Conservation (phyloP, 768 basidiomycete species). For the Auriscalpium orientale region DNA sequence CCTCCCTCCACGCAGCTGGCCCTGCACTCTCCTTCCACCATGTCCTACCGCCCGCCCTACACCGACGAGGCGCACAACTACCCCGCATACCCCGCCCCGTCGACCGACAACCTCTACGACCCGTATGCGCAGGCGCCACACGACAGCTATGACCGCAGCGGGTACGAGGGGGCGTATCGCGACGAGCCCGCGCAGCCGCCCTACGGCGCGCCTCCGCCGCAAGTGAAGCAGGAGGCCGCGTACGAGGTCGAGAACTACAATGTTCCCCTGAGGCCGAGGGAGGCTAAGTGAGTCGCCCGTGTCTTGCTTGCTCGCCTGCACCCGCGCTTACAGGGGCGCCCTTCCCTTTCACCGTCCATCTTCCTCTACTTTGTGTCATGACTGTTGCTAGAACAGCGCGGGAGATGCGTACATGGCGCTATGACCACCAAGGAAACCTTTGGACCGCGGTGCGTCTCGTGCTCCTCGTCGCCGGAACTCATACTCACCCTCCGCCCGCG, state of each 20-base stretch:
- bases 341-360: background rate
- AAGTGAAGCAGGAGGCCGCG: constrained; percentile 1
- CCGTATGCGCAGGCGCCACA: constrained; percentile 40
- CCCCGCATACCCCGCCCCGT: constrained; percentile 8
- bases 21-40: background rate
- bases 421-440: constrained; percentile 11
- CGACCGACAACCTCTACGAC: constrained; percentile 35
- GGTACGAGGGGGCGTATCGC: constrained; percentile 20
- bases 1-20: background rate
- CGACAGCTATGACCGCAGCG: constrained; percentile 46
- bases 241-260: background rate
- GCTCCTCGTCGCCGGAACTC: background rate
- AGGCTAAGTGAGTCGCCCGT: background rate
- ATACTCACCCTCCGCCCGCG: constrained; percentile 32
- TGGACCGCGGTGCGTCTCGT: constrained; percentile 12
- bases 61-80: background rate
- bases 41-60: background rate
- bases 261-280: background rate
- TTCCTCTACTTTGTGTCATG: no score
- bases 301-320: background rate
- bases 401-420: constrained; percentile 8
- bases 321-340: background rate
- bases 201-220: background rate
- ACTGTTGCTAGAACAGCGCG: background rate
- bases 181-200: constrained; percentile 17